These are phyloP conservation scores for Calycina herbarum DNA, from an alignment of 2,329 filamentous ascomycete species.

Conservation along the genomic window DNA sequence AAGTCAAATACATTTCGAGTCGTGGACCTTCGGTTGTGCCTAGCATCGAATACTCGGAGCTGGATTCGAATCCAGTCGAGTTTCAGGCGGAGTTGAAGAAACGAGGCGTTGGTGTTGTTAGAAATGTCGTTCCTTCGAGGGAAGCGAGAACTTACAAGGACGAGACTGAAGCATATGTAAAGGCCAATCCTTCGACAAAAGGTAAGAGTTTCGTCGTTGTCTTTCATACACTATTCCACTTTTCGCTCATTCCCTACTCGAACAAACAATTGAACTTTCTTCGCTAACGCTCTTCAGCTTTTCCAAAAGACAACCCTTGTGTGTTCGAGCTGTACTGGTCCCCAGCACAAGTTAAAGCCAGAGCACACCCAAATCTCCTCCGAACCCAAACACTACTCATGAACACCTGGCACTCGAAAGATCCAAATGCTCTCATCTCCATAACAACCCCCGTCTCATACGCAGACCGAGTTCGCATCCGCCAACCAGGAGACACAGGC, in stretches of 20 bases:
- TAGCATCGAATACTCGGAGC: conserved; percentile 49
- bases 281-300: conserved; percentile 45
- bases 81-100: conserved; percentile 27
- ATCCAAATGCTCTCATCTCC: conserved; percentile 45
- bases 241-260: too few species aligned
- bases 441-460: conserved; percentile 61
- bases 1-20: conserved; percentile 49
- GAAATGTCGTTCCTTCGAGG: conserved; percentile 61
- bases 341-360: conserved; percentile 63
- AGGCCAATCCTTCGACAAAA: conserved; percentile 60
- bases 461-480: conserved; percentile 64
- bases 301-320: conserved; percentile 64
- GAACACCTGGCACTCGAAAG: conserved; percentile 55
- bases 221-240: not conserved
- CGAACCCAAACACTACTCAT: conserved; percentile 62
- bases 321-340: conserved; percentile 80
- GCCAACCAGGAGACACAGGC: conserved; percentile 66
- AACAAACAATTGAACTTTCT: too few species aligned
- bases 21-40: conserved; percentile 53
- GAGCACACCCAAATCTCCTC: conserved; percentile 66
- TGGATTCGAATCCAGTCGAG: conserved; percentile 27
- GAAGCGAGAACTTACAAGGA: conserved; percentile 66
- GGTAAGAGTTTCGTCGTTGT: conserved; percentile 18
- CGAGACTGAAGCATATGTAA: conserved; percentile 64
- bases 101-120: conserved; percentile 51